Base-by-base conservation (phyloP, 2,329 filamentous ascomycete species). In the Domatiomyces globalis region DNA sequence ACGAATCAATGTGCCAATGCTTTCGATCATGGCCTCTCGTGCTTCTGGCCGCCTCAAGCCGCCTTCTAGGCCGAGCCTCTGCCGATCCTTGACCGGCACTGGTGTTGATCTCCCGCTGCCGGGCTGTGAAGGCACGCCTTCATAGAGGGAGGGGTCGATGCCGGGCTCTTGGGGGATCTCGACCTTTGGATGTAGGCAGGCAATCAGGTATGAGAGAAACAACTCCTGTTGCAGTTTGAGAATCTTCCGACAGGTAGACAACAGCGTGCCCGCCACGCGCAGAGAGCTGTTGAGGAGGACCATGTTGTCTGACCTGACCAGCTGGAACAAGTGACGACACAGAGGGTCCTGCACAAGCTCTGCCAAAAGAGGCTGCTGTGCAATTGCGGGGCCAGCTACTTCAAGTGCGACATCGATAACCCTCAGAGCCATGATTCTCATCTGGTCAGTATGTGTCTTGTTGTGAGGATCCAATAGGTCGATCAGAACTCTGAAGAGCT, bases 381-480 rank as follows among this genome's bases (percentile, higher is more conserved):
- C 87, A 63, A 98, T 95, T 6, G 89, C 94, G 3, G 92, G 90
- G 0, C 92, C 92, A 1, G 92, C 88, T 52, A 98, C 90, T 68
- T 98, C 92, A 19, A 98, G 77, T 1, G 92, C 92, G 45, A 98
- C 92, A 66, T 98, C 92, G 51, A 98, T 92, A 57, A 98, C 96
- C 44, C 92, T 81, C 58, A 98, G 71, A 17, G 92, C 92, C 89
- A 98, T 98, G 43, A 98, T 87, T 60, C 90, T 81, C 84, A 96
- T 92, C 1, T 87, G 84, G 64, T 98, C 92, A 2, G 88, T 94
- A 66, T 95, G 87, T 60, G 90, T 86, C 49, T 81, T 83, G 67
- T 96, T 90, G 63, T 95, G 86, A 1, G 94, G 92, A 63, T 98
- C 88, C 22, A 98, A 71, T 15, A 98, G 81, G 65, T 94, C 90